A percentile compares a stretch with the other conserved stretches of the same genome.
Conservation (phyloP, 148 eudicot genomes). For the Gaultheria prostrata region DNA sequence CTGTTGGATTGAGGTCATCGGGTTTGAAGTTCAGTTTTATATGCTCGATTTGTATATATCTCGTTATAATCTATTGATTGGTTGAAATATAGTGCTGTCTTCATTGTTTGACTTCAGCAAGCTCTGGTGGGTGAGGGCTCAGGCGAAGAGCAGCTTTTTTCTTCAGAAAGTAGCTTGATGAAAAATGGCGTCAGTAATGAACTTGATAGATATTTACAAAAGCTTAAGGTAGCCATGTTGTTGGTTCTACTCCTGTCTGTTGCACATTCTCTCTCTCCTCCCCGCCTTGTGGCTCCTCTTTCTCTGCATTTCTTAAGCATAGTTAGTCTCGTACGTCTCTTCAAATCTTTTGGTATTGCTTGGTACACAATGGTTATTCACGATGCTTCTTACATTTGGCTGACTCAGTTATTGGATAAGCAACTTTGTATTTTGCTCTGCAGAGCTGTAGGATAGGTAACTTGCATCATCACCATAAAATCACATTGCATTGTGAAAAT, state of each 20-base stretch:
- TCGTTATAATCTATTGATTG: not conserved
- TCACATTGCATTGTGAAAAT: not conserved
- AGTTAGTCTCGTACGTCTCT: not conserved
- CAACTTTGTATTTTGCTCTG: not conserved
- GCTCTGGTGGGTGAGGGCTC: slow-evolving; percentile 94
- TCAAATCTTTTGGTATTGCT: not conserved
- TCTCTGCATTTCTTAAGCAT: not conserved
- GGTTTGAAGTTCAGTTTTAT: not conserved
- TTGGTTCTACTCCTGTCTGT: slow-evolving; percentile 9
- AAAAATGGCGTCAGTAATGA: slow-evolving; percentile 54
- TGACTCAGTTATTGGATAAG: not conserved
- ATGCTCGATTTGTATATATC: not conserved
- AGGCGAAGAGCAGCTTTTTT: slow-evolving; percentile 90
- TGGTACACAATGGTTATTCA: not conserved
- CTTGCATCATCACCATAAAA: too few relatives aligned
- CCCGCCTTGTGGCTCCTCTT: not conserved
- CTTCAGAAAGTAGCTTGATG: slow-evolving; percentile 47
- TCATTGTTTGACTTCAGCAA: slow-evolving; percentile 51
- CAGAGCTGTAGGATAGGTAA: not conserved
- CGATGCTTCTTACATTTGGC: not conserved
- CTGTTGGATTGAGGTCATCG: slow-evolving; percentile 4
- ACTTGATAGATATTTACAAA: slow-evolving; percentile 58
- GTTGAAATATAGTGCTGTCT: slow-evolving; percentile 14
- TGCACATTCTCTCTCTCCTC: too few relatives aligned
- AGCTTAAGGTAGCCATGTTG: slow-evolving; percentile 52